These are phyloP conservation scores for Epichloe elymi DNA, from an alignment of 2,329 filamentous ascomycete genomes.

Conservation along the genomic window DNA sequence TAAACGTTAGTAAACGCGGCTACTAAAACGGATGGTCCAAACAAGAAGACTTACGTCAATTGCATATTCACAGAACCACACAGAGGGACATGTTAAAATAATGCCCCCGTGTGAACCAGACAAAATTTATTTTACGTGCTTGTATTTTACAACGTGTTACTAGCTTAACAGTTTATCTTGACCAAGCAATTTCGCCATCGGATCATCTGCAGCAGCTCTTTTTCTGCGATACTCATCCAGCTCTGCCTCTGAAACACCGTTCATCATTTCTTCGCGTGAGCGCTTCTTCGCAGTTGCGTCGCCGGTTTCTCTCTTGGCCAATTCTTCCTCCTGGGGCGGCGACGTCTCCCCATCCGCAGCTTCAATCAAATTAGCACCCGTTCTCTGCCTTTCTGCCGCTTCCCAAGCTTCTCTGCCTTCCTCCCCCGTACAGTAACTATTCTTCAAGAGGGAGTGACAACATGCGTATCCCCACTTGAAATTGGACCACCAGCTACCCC, in stretches of 20 bases:
- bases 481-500: slow-evolving; percentile 94
- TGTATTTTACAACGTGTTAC: not conserved
- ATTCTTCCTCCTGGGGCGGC: slow-evolving; percentile 12
- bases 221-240: slow-evolving; percentile 77
- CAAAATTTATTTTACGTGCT: not conserved
- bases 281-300: slow-evolving; percentile 46
- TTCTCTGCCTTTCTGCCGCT: slow-evolving; percentile 52
- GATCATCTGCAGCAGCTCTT: slow-evolving; percentile 61
- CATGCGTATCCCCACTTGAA: slow-evolving; percentile 96
- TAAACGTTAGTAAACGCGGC: no score
- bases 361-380: slow-evolving; percentile 29
- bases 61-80: no score
- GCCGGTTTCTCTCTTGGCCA: slow-evolving; percentile 20
- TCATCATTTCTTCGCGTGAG: slow-evolving; percentile 64
- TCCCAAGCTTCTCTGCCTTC: slow-evolving; percentile 73
- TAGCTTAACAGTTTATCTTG: slow-evolving; percentile 50
- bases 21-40: no score
- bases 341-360: slow-evolving; percentile 17
- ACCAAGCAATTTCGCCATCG: slow-evolving; percentile 72
- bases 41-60: no score
- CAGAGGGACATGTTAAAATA: no score
- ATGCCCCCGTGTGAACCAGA: no score
- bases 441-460: slow-evolving; percentile 87
- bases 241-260: slow-evolving; percentile 67
- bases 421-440: slow-evolving; percentile 89